Conservation (phyloP, 2,329 filamentous ascomycete genomes). For the Cladosporium austrohemisphaericum region DNA sequence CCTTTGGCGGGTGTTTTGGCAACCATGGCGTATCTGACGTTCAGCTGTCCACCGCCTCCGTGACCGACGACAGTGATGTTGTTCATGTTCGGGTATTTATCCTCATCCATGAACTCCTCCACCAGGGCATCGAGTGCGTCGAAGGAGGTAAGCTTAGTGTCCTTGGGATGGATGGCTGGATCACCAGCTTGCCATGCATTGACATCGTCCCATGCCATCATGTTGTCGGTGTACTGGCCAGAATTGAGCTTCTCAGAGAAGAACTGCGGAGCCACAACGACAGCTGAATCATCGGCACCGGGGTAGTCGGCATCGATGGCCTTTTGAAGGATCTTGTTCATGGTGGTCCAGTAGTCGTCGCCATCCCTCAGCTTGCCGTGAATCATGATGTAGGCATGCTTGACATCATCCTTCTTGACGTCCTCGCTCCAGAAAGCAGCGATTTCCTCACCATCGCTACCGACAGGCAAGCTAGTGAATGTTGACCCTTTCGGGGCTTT, state of each 20-base stretch:
- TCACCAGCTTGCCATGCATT: constrained; percentile 13
- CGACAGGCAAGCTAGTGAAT: background rate
- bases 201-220: constrained; percentile 12
- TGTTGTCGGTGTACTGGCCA: constrained; percentile 2
- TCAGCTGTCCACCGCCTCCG: constrained; percentile 7
- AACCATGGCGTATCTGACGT: constrained; percentile 11
- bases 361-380: constrained; percentile 8
- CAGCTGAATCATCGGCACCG: constrained; percentile 4
- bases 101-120: constrained; percentile 7
- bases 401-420: constrained; percentile 2
- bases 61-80: constrained; percentile 13
- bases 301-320: constrained; percentile 5
- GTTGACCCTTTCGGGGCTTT: constrained; percentile 3
- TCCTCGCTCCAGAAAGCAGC: constrained; percentile 9
- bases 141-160: constrained; percentile 7
- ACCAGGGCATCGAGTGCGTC: constrained; percentile 12
- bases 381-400: constrained; percentile 13
- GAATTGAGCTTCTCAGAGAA: constrained; percentile 12
- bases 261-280: constrained; percentile 11
- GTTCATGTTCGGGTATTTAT: constrained; percentile 13
- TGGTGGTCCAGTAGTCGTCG: constrained; percentile 8
- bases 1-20: constrained; percentile 4
- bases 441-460: constrained; percentile 8
- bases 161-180: constrained; percentile 8
- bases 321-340: constrained; percentile 8